These are phyloP conservation scores for Alnus glutinosa DNA, from an alignment of 306 rosid species.

Conservation along the genomic window DNA sequence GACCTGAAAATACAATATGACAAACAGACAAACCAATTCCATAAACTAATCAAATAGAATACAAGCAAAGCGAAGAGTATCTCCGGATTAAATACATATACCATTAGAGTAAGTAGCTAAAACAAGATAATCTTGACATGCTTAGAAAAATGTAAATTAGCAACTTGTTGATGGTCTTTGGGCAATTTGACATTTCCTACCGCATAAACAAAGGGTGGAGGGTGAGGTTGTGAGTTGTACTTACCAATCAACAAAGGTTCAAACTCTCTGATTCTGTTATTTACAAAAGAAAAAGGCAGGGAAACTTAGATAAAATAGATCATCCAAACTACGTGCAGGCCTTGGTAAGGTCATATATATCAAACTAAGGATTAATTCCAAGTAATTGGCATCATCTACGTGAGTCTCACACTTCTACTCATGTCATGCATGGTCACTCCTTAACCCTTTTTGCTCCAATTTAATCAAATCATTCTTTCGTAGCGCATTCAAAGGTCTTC, in stretches of 20 bases:
- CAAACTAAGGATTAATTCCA: neutral
- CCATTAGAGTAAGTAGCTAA: conserved; percentile 1
- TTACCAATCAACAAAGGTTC: neutral
- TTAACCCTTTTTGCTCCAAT: neutral
- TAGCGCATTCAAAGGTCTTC: neutral
- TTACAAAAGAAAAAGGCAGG: neutral
- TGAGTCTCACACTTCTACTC: neutral
- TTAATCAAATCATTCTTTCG: neutral
- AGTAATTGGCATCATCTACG: neutral
- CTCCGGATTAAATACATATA: conserved; percentile 5
- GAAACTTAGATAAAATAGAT: neutral
- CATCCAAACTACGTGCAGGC: neutral
- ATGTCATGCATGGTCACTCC: neutral
- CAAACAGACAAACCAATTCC: conserved; percentile 28
- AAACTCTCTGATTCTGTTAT: neutral
- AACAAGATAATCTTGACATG: neutral
- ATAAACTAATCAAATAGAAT: conserved; percentile 22
- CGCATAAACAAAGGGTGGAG: neutral
- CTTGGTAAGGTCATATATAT: neutral
- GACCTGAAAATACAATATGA: conserved; percentile 56
- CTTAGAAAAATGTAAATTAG: neutral
- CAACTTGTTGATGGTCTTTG: neutral
- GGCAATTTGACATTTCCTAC: neutral
- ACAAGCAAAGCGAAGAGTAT: conserved; percentile 8
- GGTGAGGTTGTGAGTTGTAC: neutral